Base-by-base conservation (phyloP, 2,329 filamentous ascomycete species). In the Penicillium crustosum region DNA sequence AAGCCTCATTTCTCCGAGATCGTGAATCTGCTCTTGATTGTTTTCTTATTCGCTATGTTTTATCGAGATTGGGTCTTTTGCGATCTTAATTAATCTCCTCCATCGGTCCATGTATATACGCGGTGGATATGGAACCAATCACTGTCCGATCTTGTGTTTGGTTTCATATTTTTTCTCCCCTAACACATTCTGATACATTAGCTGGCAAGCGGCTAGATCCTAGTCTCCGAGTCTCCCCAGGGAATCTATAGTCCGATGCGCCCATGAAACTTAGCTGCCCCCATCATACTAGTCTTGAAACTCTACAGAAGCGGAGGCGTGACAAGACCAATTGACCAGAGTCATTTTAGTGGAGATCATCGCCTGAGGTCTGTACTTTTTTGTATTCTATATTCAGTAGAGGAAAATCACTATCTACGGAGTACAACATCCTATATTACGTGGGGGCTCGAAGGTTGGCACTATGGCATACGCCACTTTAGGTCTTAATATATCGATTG, bases 381-480 rank as follows among this genome's bases (percentile, higher is more conserved):
- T 38, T n/a, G 36, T 19, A 10, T 5, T 38, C 35, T 23, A 19
- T 35, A 2, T 12, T 36, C 21, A 3, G 21, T 4, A 9, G 15
- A 25, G 9, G 9, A 2, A 35, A 35, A n/a, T 15, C 10, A 17
- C 15, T 10, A 2, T 17, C 19, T 15, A 23, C 5, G 19, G 44
- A 4, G 27, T 29, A 29, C 25, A n/a, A n/a, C n/a, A n/a, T n/a
- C n/a, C 4, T 25, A 35, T 17, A 35, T 35, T 23, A 29, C 44
- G 45, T 35, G 21, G 39, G 21, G 39, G 21, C 39, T 53, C 50
- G 29, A 27, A n/a, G 12, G 2, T 19, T 29, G 6, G n/a, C 41
- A 10, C 25, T 21, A 12, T 54, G 17, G 44, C 45, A 49, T 17
- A 12, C 43, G 53, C 45, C 38, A 55, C 53, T 49, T 48, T 48